These are phyloP conservation scores for Umbilicus rupestris DNA, from an alignment of 164 flowering plant genomes.

Conservation along the genomic window DNA sequence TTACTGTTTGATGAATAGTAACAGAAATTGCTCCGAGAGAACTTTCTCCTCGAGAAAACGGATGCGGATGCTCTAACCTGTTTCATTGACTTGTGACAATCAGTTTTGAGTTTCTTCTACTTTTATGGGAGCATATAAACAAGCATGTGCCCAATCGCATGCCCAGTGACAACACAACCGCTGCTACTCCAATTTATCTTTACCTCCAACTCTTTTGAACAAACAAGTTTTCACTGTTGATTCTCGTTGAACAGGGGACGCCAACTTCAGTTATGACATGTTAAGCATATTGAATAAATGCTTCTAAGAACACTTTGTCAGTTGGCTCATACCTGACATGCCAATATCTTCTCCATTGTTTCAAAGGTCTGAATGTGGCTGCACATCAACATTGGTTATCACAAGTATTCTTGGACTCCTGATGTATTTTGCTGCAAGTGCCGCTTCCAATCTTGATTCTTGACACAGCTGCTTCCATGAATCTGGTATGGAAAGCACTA, in stretches of 20 bases:
- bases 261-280: slow-evolving; percentile 39
- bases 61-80: no score
- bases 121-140: no score
- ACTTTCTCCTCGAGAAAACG: no score
- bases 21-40: no score
- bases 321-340: slow-evolving; percentile 54
- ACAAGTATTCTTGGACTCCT: slow-evolving; percentile 87
- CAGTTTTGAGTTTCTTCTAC: no score
- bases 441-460: slow-evolving; percentile 87
- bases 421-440: slow-evolving; percentile 72
- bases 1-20: no score
- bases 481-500: slow-evolving; percentile 95
- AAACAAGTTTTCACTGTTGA: slow-evolving; percentile 73
- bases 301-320: background rate
- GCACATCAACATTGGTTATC: slow-evolving; percentile 94
- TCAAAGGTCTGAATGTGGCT: slow-evolving; percentile 89
- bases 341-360: slow-evolving; percentile 79
- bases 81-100: no score
- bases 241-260: slow-evolving; percentile 95
- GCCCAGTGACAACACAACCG: no score
- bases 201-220: slow-evolving; percentile 65
- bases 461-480: slow-evolving; percentile 98
- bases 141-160: no score
- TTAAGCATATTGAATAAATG: background rate
- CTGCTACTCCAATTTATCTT: no score